Conservation (phyloP, 305 asterid genomes). For the Salvia sclarea region DNA sequence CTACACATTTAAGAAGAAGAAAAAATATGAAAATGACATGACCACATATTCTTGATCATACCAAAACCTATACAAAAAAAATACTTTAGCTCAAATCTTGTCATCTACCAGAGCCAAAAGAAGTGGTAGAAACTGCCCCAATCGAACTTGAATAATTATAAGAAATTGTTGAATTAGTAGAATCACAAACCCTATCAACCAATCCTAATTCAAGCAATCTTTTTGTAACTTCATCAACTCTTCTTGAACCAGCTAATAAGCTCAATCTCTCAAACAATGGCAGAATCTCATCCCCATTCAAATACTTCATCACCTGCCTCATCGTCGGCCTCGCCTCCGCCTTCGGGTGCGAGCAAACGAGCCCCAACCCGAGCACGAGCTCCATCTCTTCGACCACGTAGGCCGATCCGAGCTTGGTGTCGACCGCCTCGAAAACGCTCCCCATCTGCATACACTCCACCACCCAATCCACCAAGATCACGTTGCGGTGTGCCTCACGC, state of each 20-base stretch:
- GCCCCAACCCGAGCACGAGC: constrained; percentile 64
- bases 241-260: constrained; percentile 40
- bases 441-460: constrained; percentile 48
- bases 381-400: constrained; percentile 54
- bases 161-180: constrained; percentile 7
- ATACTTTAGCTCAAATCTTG: neutral
- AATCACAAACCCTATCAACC: constrained; percentile 24
- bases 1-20: neutral
- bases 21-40: neutral
- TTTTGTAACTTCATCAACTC: constrained; percentile 41
- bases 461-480: constrained; percentile 68
- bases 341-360: constrained; percentile 65
- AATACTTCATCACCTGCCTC: constrained; percentile 59
- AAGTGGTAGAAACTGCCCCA: constrained; percentile 43
- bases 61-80: neutral
- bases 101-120: constrained; percentile 49
- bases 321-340: constrained; percentile 57
- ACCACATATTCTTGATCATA: neutral
- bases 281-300: constrained; percentile 54
- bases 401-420: constrained; percentile 35
- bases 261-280: constrained; percentile 42
- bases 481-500: constrained; percentile 36
- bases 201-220: constrained; percentile 45
- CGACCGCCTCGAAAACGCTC: constrained; percentile 51
- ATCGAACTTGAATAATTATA: constrained; percentile 38